A percentile compares a stretch with the other conserved stretches of the same genome.
Conservation (phyloP, 257 asterid genomes). For the Buddleja alternifolia region DNA sequence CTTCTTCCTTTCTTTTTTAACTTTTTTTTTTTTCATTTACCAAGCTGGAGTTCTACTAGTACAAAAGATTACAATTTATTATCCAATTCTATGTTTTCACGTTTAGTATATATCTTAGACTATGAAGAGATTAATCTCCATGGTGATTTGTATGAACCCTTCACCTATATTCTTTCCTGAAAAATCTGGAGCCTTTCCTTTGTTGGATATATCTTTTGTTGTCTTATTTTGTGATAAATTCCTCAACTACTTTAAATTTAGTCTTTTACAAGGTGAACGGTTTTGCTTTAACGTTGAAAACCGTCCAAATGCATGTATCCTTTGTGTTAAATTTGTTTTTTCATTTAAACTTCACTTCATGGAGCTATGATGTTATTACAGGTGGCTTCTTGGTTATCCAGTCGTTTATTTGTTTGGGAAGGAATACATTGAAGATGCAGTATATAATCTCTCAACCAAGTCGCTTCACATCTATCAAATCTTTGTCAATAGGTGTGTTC, state of each 20-base stretch:
- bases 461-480: slow-evolving; percentile 57
- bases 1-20: too few relatives aligned
- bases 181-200: not conserved
- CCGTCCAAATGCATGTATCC: not conserved
- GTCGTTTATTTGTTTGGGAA: slow-evolving; percentile 54
- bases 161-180: not conserved
- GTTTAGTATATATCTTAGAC: not conserved
- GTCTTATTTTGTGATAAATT: not conserved
- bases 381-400: slow-evolving; percentile 79
- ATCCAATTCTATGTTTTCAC: not conserved
- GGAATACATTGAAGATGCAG: slow-evolving; percentile 57
- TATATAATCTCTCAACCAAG: slow-evolving; percentile 61
- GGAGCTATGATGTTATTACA: slow-evolving; percentile 25
- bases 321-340: too few relatives aligned
- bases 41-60: not conserved
- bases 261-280: too few relatives aligned
- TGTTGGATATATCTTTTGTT: not conserved
- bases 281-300: not conserved
- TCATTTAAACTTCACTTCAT: not conserved
- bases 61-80: not conserved
- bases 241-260: not conserved
- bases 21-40: not conserved
- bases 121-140: not conserved
- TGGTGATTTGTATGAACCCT: not conserved
- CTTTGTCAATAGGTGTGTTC: slow-evolving; percentile 47